phyloP scores from a whole-genome alignment of 2,329 filamentous ascomycete species.

The Epichloe coenophiala region DNA sequence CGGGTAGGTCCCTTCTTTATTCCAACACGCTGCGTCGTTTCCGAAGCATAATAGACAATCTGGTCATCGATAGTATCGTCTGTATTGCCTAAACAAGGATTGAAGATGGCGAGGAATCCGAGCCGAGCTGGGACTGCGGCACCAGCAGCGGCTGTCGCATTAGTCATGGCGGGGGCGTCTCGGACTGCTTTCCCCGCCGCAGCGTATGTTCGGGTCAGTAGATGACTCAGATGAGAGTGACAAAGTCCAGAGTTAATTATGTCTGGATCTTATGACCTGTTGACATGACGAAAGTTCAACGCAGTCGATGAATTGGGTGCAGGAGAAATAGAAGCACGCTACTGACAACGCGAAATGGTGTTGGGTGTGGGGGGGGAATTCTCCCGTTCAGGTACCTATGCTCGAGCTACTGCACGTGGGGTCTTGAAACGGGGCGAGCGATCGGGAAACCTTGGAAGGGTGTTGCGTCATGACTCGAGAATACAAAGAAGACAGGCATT shows the following conservation, averaged over 20 bases:
- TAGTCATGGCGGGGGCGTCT: conserved; percentile 8
- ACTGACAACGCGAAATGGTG: too few species aligned
- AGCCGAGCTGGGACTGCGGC: conserved; percentile 57
- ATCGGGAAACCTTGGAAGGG: not conserved
- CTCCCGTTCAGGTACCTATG: too few species aligned
- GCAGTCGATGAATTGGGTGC: too few species aligned
- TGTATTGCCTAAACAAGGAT: conserved; percentile 58
- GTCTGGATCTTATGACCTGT: too few species aligned
- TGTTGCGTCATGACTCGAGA: not conserved
- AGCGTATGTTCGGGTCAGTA: too few species aligned
- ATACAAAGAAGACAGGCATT: too few species aligned
- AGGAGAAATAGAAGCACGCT: too few species aligned
- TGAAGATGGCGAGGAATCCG: conserved; percentile 89
- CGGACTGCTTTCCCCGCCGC: too few species aligned
- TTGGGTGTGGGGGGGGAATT: too few species aligned
- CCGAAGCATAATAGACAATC: conserved; percentile 83
- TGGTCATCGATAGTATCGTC: conserved; percentile 56
- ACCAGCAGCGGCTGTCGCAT: conserved; percentile 9
- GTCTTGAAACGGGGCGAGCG: not conserved
- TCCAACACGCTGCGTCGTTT: conserved; percentile 26
- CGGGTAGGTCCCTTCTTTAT: conserved; percentile 29
- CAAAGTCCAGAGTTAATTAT: too few species aligned
- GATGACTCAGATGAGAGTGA: too few species aligned
- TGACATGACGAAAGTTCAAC: too few species aligned
- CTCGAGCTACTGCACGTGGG: not conserved